Percentiles rank a stretch among this genome's conserved stretches.
These are phyloP conservation scores for Beverwykella pulmonaria DNA, from an alignment of 495 filamentous ascomycete species.

Conservation along the genomic window DNA sequence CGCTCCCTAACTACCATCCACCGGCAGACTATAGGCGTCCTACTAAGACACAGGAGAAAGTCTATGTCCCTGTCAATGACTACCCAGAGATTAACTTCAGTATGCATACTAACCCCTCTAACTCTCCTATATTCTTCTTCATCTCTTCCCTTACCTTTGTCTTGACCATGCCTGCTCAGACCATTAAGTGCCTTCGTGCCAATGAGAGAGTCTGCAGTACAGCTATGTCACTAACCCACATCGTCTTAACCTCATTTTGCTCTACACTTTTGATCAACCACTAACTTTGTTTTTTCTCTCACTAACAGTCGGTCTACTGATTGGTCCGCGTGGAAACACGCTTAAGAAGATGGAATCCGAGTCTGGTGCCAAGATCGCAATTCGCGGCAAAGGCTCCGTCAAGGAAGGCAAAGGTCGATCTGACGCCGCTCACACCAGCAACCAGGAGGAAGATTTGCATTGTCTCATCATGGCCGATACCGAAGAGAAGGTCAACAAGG, in stretches of 20 bases:
- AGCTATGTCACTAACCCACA: constrained; percentile 56
- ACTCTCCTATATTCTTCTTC: constrained; percentile 44
- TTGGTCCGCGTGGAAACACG: constrained; percentile 98
- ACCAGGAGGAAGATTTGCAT: constrained; percentile 99
- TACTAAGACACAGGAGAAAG: constrained; percentile 99
- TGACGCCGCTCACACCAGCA: constrained; percentile 97
- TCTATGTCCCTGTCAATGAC: constrained; percentile 99
- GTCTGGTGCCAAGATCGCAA: constrained; percentile 96
- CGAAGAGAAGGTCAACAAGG: constrained; percentile 97
- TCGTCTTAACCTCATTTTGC: constrained; percentile 42
- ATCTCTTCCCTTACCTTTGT: constrained; percentile 41
- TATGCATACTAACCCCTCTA: constrained; percentile 67
- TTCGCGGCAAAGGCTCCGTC: constrained; percentile 98
- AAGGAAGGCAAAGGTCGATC: constrained; percentile 99
- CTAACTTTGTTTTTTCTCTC: constrained; percentile 91
- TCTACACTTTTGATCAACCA: constrained; percentile 49
- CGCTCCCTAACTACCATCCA: constrained; percentile 97
- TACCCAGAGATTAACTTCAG: constrained; percentile 99
- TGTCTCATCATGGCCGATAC: constrained; percentile 99
- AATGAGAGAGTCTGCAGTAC: constrained; percentile 34
- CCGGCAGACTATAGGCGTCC: constrained; percentile 96
- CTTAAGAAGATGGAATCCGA: constrained; percentile 99
- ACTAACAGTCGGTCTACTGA: constrained; percentile 98
- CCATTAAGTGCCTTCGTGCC: constrained; percentile 54
- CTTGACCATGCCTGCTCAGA: constrained; percentile 50